Percentiles rank a stretch among this genome's conserved stretches.
These are phyloP conservation scores for Botryotinia globosa DNA, from an alignment of 2,329 filamentous ascomycete species.

Conservation along the genomic window DNA sequence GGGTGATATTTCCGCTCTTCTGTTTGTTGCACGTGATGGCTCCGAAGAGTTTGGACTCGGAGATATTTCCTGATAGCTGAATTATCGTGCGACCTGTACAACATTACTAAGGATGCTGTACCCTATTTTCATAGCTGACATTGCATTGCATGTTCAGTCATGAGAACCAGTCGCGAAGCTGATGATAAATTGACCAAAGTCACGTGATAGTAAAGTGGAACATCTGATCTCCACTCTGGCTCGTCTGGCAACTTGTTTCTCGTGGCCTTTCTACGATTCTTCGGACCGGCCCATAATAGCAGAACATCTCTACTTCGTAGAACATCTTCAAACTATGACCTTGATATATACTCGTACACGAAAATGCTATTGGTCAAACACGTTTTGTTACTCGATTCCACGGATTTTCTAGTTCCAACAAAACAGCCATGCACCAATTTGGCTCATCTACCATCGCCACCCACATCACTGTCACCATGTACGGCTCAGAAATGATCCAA, in stretches of 20 bases:
- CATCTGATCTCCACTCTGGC: background rate
- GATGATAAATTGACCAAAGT: background rate
- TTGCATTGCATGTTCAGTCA: background rate
- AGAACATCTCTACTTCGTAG: background rate
- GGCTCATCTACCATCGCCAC: background rate
- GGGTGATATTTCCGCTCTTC: background rate
- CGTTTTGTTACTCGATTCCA: background rate
- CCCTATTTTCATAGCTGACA: background rate
- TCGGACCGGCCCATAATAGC: background rate
- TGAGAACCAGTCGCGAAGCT: too few species aligned
- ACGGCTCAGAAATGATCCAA: background rate
- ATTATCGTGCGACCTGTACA: background rate
- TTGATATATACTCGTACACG: background rate
- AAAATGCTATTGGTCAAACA: background rate
- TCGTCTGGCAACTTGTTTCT: background rate
- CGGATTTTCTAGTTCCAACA: background rate
- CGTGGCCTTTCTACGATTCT: background rate
- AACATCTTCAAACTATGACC: background rate
- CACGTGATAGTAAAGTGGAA: background rate
- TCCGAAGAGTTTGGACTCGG: background rate
- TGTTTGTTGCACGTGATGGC: background rate
- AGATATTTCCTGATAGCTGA: background rate
- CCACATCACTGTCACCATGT: background rate
- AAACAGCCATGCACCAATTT: background rate
- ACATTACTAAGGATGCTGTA: background rate